Conservation (phyloP, 208 protist species). For the Crithidia fasciculata region DNA sequence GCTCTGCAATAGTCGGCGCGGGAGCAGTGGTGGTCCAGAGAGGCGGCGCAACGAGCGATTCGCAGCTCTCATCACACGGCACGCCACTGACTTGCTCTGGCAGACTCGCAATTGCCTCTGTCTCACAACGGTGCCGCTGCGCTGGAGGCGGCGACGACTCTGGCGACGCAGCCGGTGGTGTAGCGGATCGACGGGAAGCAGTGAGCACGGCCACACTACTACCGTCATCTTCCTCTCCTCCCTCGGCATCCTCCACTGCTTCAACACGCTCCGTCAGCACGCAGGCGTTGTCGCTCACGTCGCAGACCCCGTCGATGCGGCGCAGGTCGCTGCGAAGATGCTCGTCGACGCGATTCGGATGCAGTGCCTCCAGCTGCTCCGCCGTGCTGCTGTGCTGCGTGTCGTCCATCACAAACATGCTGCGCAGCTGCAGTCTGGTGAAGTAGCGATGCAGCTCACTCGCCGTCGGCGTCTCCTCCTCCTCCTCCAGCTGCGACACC, state of each 20-base stretch:
- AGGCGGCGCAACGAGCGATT: no score
- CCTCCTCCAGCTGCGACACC: neutral
- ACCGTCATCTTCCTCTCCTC: neutral
- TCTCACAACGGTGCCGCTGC: neutral
- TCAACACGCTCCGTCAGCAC: slow-evolving; percentile 51
- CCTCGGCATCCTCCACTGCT: neutral
- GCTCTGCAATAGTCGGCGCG: no score
- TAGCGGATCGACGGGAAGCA: neutral
- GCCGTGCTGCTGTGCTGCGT: slow-evolving; percentile 65
- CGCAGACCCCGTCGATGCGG: slow-evolving; percentile 49
- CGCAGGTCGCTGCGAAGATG: slow-evolving; percentile 17
- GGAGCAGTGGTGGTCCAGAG: no score
- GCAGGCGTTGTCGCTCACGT: slow-evolving; percentile 76
- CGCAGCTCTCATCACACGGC: no score
- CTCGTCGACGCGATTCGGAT: slow-evolving; percentile 47
- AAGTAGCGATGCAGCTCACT: slow-evolving; percentile 79
- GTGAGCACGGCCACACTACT: neutral
- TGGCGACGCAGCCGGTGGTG: neutral
- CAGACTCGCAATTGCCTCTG: no score
- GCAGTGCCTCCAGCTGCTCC: slow-evolving; percentile 61
- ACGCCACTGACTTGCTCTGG: no score
- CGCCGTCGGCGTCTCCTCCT: slow-evolving; percentile 2
- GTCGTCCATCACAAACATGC: slow-evolving; percentile 76
- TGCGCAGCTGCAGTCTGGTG: slow-evolving; percentile 80
- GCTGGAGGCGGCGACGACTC: neutral